Conservation (phyloP, 2,329 filamentous ascomycete species). For the Hymenoscyphus scutula region DNA sequence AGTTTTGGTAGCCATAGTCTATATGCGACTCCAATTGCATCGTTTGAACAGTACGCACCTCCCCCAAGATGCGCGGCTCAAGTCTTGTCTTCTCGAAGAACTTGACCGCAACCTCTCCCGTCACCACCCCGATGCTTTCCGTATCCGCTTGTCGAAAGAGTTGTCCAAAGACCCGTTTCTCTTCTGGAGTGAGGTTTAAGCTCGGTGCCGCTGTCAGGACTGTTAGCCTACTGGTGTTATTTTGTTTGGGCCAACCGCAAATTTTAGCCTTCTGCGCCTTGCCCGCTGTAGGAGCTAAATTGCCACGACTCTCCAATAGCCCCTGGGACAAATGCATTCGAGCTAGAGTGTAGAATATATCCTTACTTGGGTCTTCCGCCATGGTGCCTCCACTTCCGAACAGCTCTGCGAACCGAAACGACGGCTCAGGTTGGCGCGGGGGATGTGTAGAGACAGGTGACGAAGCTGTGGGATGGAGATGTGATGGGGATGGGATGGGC, state of each 20-base stretch:
- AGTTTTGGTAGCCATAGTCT: conserved; percentile 14
- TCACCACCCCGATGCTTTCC: conserved; percentile 88
- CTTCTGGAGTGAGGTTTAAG: conserved; percentile 83
- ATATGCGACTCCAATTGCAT: neutral
- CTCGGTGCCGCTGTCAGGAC: conserved; percentile 53
- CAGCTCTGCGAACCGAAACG: conserved; percentile 11
- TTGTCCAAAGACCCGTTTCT: conserved; percentile 91
- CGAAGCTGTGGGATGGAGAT: conserved; percentile 22
- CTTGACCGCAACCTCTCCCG: conserved; percentile 91
- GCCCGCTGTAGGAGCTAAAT: neutral
- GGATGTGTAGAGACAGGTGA: conserved; percentile 12
- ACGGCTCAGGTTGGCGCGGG: conserved; percentile 7
- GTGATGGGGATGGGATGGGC: conserved; percentile 16
- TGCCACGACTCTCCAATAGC: neutral
- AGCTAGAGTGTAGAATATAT: conserved; percentile 59
- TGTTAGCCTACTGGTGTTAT: neutral
- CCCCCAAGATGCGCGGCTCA: conserved; percentile 79
- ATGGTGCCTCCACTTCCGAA: conserved; percentile 29
- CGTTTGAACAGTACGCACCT: conserved; percentile 52
- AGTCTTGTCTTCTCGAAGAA: conserved; percentile 97
- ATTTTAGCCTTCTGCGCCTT: neutral
- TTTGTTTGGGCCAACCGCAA: neutral
- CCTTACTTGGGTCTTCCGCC: conserved; percentile 37
- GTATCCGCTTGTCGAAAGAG: conserved; percentile 92
- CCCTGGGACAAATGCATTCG: neutral